Evolutionary conservation across 805 yeast species (phyloP).

Genomic region (Kregervanrija delftensis): DNA sequence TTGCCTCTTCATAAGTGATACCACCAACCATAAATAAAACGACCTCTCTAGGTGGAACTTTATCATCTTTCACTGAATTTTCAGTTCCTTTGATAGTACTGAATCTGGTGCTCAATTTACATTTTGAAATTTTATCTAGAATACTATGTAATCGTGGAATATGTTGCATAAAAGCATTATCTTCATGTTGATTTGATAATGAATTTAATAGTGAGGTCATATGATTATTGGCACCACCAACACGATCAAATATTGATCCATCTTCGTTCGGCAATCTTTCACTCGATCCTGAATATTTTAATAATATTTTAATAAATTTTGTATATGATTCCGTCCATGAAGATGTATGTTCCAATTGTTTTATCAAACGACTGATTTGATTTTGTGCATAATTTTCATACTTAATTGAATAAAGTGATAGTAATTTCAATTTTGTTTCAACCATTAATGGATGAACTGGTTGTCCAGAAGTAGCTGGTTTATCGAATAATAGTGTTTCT

Average conservation of each 20-base stretch:
- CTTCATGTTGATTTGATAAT: conserved; percentile 31
- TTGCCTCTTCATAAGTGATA: conserved; percentile 85
- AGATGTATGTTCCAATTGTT: conserved; percentile 29
- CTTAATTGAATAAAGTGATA: conserved; percentile 67
- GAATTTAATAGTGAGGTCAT: conserved; percentile 27
- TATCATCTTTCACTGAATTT: conserved; percentile 6
- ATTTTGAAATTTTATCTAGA: conserved; percentile 34
- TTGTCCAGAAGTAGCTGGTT: conserved; percentile 15
- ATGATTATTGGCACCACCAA: conserved; percentile 16
- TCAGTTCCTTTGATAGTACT: no score
- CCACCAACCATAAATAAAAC: conserved; percentile 80
- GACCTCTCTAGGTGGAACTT: conserved; percentile 52
- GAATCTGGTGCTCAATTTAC: conserved; percentile 29
- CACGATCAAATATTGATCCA: conserved; percentile 22
- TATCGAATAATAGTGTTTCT: conserved; percentile 42
- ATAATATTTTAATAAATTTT: conserved; percentile 36
- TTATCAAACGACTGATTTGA: conserved; percentile 33
- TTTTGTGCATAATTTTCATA: conserved; percentile 49
- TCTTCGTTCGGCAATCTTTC: conserved; percentile 35
- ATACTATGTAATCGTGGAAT: conserved; percentile 60
- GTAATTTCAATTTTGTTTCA: conserved; percentile 60
- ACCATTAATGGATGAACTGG: conserved; percentile 25
- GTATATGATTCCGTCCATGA: conserved; percentile 15
- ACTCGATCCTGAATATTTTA: conserved; percentile 37
- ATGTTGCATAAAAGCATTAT: conserved; percentile 87